Evolutionary conservation across 306 rosid genomes (phyloP).

Genomic region (Sindora glabra): DNA sequence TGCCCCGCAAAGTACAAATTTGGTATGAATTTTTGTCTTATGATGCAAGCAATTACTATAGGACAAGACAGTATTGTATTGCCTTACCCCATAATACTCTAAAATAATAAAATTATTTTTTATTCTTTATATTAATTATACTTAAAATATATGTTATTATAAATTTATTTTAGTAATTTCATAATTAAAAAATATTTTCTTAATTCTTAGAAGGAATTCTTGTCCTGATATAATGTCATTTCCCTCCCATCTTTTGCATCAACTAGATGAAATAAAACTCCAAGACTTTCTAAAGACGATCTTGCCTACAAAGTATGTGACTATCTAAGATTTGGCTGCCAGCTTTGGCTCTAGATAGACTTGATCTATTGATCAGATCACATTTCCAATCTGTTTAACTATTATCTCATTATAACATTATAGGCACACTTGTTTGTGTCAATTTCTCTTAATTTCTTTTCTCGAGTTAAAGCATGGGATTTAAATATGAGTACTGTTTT

Average conservation of each 20-base stretch:
- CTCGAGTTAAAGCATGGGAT: not conserved
- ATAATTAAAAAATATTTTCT: no score
- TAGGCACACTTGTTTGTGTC: not conserved
- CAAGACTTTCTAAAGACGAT: not conserved
- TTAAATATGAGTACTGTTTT: not conserved
- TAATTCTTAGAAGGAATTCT: no score
- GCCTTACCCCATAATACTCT: no score
- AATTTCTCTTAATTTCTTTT: no score
- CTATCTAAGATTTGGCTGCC: slow-evolving; percentile 2
- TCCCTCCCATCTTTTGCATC: not conserved
- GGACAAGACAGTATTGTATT: no score
- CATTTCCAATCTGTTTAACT: not conserved
- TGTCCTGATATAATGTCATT: slow-evolving; percentile 11
- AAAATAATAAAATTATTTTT: no score
- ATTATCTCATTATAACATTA: not conserved
- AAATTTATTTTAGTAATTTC: no score
- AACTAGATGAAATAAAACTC: not conserved
- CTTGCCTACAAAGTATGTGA: not conserved
- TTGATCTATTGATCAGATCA: not conserved
- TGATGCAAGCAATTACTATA: no score
- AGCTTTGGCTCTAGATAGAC: not conserved
- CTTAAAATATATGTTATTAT: no score
- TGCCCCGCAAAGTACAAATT: no score
- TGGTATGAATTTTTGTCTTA: no score
- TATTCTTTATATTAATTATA: no score